Percentiles rank a stretch among this genome's conserved stretches.
phyloP scores from a whole-genome alignment of 768 basidiomycete genomes.

The Trametes gibbosa region DNA sequence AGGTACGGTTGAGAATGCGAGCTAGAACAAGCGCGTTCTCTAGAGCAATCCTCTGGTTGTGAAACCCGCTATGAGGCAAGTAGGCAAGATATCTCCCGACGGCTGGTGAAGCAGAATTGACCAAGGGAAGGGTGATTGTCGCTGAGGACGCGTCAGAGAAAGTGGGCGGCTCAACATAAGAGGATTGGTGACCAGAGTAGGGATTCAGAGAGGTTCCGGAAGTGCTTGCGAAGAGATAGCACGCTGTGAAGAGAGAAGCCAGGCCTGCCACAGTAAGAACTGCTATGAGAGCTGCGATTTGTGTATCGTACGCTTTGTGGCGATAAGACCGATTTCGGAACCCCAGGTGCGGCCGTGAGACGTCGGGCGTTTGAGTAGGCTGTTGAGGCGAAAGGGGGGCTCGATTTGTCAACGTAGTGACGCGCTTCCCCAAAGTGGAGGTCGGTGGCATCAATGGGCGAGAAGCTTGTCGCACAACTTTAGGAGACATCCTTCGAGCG shows the following conservation, averaged over 20 bases:
- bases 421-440: too few species aligned
- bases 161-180: neutral
- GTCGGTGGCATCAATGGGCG: too few species aligned
- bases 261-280: neutral
- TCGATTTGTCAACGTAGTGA: too few species aligned
- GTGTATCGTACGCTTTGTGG: neutral
- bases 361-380: neutral
- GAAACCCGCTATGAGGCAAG: constrained; percentile 80
- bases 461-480: too few species aligned
- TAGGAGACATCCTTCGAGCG: neutral
- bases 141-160: neutral
- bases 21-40: constrained; percentile 82
- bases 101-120: too few species aligned
- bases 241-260: constrained; percentile 6
- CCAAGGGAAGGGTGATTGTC: neutral
- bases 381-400: neutral
- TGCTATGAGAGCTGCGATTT: neutral
- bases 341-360: neutral
- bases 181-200: neutral
- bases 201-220: neutral
- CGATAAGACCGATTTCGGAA: neutral
- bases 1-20: constrained; percentile 66
- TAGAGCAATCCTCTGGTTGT: constrained; percentile 84
- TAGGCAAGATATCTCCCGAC: constrained; percentile 62
- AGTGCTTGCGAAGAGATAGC: constrained; percentile 12